These are phyloP conservation scores for Nyctanthes arbortristis DNA, from an alignment of 257 asterid genomes.

Conservation along the genomic window DNA sequence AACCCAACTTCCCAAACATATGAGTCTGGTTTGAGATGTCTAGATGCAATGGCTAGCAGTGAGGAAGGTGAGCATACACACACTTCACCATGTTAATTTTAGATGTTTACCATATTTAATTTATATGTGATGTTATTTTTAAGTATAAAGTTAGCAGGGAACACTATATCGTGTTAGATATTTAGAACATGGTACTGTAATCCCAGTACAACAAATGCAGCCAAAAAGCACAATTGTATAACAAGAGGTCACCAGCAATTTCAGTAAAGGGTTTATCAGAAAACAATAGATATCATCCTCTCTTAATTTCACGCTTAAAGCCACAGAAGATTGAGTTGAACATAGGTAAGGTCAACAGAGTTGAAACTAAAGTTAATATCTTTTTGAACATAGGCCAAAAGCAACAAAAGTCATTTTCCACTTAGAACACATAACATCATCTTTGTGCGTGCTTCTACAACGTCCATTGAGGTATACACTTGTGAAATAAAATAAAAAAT, in stretches of 20 bases:
- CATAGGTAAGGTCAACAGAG: neutral
- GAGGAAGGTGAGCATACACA: neutral
- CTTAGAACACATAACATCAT: neutral
- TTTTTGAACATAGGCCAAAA: neutral
- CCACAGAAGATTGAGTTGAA: neutral
- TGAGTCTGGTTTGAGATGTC: neutral
- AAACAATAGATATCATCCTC: neutral
- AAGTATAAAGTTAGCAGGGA: neutral
- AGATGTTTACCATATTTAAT: neutral
- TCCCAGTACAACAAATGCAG: neutral
- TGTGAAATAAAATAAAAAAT: neutral
- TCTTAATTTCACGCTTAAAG: neutral
- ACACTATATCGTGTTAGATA: neutral
- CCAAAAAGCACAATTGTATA: neutral
- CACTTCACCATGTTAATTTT: neutral
- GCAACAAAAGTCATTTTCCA: neutral
- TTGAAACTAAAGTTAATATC: neutral
- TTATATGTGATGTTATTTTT: too few relatives aligned
- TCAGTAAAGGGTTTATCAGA: neutral
- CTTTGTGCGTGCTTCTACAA: neutral
- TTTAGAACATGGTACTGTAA: neutral
- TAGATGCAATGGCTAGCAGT: neutral
- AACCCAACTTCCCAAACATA: neutral
- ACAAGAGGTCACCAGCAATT: conserved; percentile 1
- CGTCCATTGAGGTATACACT: neutral